phyloP scores from a whole-genome alignment of 805 yeast genomes.

The Metschnikowia gruessii region DNA sequence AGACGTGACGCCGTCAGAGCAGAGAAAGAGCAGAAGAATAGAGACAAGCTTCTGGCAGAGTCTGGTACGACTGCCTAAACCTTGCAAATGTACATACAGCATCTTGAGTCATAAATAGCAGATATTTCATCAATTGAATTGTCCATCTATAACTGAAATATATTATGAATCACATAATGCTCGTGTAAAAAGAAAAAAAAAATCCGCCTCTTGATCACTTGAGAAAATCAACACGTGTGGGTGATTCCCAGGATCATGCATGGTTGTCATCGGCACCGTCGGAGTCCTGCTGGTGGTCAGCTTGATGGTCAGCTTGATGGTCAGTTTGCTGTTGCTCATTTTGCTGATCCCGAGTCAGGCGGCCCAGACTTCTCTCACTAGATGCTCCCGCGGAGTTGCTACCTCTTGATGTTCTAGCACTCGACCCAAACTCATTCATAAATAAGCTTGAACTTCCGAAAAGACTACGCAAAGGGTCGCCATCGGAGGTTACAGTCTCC shows the following conservation, averaged over 20 bases:
- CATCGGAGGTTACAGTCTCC: conserved; percentile 28
- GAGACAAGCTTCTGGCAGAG: conserved; percentile 8
- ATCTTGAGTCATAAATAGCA: not conserved
- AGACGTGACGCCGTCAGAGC: conserved; percentile 20
- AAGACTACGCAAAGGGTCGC: conserved; percentile 2
- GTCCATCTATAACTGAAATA: not conserved
- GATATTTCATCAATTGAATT: not conserved
- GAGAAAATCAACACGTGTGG: not conserved
- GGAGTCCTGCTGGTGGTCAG: not conserved
- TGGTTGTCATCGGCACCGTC: not conserved
- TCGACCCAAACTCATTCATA: not conserved
- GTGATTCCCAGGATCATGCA: not conserved
- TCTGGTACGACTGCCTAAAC: not conserved
- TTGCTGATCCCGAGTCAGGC: not conserved
- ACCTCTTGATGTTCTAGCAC: not conserved
- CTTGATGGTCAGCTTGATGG: not conserved
- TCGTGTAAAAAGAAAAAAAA: not conserved
- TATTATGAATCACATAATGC: not conserved
- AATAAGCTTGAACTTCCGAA: conserved; percentile 2
- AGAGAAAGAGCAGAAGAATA: conserved; percentile 14
- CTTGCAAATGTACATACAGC: not conserved
- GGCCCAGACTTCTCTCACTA: not conserved
- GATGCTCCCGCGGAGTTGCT: not conserved
- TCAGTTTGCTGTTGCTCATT: not conserved
- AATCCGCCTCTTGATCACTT: not conserved